Evolutionary conservation across 78 protist species (phyloP), one percentile per base, ranked within the genome.

Genomic region (Dictyostelium discoideum): DNA sequence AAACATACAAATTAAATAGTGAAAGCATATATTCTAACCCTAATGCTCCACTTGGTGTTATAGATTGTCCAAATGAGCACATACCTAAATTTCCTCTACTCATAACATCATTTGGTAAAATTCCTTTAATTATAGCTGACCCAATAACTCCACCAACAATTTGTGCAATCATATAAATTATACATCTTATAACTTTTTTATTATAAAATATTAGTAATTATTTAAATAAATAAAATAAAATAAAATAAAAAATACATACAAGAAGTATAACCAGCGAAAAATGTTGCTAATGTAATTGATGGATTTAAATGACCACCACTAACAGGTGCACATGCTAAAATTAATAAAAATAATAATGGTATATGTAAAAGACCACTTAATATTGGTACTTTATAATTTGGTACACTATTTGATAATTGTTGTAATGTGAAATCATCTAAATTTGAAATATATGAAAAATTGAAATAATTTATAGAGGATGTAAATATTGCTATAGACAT

Each of bases 291-390:
- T 32, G 94, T 88, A 57, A 88, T 69, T 10, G 94, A 80, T 32
- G 87, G 86, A 81, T 88, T 88, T 57, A 88, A 67, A 81, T 88
- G 94, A 26, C 80, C 94, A 18, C 94, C 94, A 81, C 46, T 18
- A 9, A 76, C 87, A 13, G 94, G 94, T 7, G 87, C 86, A 80
- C 57, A 44, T 5, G 87, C 13, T 0, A 88, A 40, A 48, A 88
- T 88, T 29, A 78, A 26, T 11, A 88, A 26, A 26, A 48, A 72
- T 8, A 88, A 60, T 40, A 80, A 20, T 29, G 83, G 32, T 48
- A 80, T 48, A 69, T 88, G 94, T 40, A 81, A 26, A 1, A 88
- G 40, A 39, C 83, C 94, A 78, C 82, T 67, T 10, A 80, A n/a
- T 5, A 13, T 9, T n/a, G 65, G 29, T 4, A 76, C 37, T 29